phyloP scores from a whole-genome alignment of 495 filamentous ascomycete species.

The Paragyromitra xinjiangensis region DNA sequence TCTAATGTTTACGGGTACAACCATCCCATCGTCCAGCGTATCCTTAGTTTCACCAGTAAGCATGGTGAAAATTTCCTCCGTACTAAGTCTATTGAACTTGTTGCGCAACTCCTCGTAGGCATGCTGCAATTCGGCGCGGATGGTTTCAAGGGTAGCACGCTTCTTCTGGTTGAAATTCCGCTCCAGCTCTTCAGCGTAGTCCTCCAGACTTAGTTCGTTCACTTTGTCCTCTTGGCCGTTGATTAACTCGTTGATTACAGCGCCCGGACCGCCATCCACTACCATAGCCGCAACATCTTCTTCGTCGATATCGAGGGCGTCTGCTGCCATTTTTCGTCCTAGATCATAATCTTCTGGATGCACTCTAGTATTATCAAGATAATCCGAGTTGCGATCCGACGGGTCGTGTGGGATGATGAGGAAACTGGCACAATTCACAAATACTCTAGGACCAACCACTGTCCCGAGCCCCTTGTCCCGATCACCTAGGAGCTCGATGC shows the following conservation, averaged over 20 bases:
- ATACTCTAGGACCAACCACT: slow-evolving; percentile 87
- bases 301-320: slow-evolving; percentile 94
- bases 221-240: slow-evolving; percentile 92
- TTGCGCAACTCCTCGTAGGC: slow-evolving; percentile 94
- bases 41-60: slow-evolving; percentile 91
- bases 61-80: slow-evolving; percentile 94
- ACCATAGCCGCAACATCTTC: slow-evolving; percentile 96
- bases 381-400: slow-evolving; percentile 80
- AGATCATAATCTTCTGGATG: slow-evolving; percentile 98
- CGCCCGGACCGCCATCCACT: slow-evolving; percentile 84
- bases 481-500: slow-evolving; percentile 87
- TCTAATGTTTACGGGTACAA: slow-evolving; percentile 86
- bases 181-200: slow-evolving; percentile 96
- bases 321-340: slow-evolving; percentile 95
- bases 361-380: slow-evolving; percentile 93
- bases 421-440: slow-evolving; percentile 96
- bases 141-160: slow-evolving; percentile 94
- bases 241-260: slow-evolving; percentile 90
- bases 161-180: slow-evolving; percentile 91
- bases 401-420: slow-evolving; percentile 86
- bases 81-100: slow-evolving; percentile 73
- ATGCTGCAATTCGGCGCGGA: slow-evolving; percentile 87
- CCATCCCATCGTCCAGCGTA: slow-evolving; percentile 84
- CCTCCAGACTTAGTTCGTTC: slow-evolving; percentile 93
- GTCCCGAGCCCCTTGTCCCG: slow-evolving; percentile 75